Base-by-base conservation (phyloP, 2,329 filamentous ascomycete species). In the Coleophoma eucalyptorum region DNA sequence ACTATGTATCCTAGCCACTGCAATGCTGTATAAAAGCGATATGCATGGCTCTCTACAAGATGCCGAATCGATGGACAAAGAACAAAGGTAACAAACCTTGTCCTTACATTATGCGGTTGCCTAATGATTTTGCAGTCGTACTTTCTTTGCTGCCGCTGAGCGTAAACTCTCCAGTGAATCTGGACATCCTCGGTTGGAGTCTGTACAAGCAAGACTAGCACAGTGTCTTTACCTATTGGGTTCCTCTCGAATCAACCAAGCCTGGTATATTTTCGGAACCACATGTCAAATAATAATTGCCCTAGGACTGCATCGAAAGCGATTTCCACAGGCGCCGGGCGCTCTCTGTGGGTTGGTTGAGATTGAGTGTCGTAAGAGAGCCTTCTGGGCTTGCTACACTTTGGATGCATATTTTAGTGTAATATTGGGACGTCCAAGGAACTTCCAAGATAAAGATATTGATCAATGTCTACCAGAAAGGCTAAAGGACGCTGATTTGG, bases 311-410 rank as follows among this genome's bases (percentile, higher is more conserved):
- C 68, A 74, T 52, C 65, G 72, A 8, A 67, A 69, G 46, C 62
- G 75, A 42, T 69, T 78, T 38, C 16, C 47, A 6, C 21, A 52
- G 44, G 38, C 42, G 18, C 21, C 33, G 19, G 34, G 35, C 18
- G 34, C 26, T 15, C n/a, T 40, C 34, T 32, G 32, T 32, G 35
- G 18, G 4, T 37, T 46, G 11, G 26, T 47, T 8, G 63, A 72
- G 4, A 64, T 66, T 0, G 80, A 86, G 54, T 77, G 77, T 42
- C 72, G 78, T 1, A 79, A 78, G 50, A 69, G 82, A 11, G 75
- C 77, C 0, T 84, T 86, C 46, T 86, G 83, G 83, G 76, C 76
- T 8, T 76, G 79, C 0, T 86, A 86, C 58, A 80, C 77, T 1
- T 65, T 86, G 1, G 83, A 86, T 58, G 80, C 80, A 34, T 85